Conservation (phyloP, 164 flowering plant genomes). For the Paratinospora sagittata region DNA sequence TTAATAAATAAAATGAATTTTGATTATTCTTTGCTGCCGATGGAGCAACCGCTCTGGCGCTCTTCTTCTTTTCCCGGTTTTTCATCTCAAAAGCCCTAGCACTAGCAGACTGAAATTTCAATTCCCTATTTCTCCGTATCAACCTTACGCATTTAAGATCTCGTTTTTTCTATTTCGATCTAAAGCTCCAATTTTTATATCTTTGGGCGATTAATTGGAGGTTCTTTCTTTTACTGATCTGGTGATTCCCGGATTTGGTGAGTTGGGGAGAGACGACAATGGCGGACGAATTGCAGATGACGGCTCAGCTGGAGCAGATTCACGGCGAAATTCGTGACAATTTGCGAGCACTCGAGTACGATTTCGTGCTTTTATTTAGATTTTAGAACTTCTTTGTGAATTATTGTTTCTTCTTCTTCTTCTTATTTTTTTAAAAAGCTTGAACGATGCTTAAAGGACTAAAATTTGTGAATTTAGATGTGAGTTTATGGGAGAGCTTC, state of each 20-base stretch:
- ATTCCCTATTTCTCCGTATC: neutral
- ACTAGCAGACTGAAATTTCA: neutral
- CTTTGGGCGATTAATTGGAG: too few relatives aligned
- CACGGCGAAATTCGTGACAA: constrained; percentile 80
- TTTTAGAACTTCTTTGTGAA: too few relatives aligned
- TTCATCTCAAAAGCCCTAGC: neutral
- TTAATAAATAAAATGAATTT: too few relatives aligned
- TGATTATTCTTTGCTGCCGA: too few relatives aligned
- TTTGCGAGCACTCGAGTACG: constrained; percentile 39
- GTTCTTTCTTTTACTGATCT: neutral
- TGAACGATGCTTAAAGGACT: neutral
- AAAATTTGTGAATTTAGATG: too few relatives aligned
- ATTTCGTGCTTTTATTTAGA: neutral
- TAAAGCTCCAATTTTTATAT: too few relatives aligned
- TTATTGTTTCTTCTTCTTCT: too few relatives aligned
- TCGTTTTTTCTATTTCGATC: too few relatives aligned
- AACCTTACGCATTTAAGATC: too few relatives aligned
- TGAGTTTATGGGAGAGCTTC: neutral
- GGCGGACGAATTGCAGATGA: constrained; percentile 26
- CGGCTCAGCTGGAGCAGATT: constrained; percentile 77
- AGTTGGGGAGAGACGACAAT: constrained; percentile 7
- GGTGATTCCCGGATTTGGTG: neutral
- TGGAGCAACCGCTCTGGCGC: neutral
- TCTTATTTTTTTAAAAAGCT: too few relatives aligned
- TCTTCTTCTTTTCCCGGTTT: neutral